Evolutionary conservation across 371 early-diverging fungal species (phyloP), one percentile per base, ranked within the genome.

Genomic region (Chytridium lagenaria): DNA sequence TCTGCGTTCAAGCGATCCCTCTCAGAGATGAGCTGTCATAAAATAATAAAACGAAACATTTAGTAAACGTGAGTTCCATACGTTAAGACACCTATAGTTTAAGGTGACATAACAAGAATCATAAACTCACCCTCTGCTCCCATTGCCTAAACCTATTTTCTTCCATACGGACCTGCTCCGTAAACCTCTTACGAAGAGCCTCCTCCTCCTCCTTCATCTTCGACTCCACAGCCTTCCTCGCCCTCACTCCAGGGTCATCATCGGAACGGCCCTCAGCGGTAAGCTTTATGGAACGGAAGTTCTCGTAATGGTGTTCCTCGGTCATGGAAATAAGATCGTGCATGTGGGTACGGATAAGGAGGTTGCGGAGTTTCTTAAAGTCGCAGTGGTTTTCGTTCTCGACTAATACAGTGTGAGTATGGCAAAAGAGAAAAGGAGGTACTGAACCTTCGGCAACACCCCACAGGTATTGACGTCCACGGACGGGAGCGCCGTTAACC

Each of bases 121-220:
- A 50, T 26, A 51, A 19, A 73, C 67, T 51, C 84, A 93, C 93
- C 85, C 90, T 93, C 78, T 95, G 94, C 81, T 97, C 98, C 98
- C 98, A 98, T 79, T 92, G 90, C 76, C 97, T 90, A 90, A 98
- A 98, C 55, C 97, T 84, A 80, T 90, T 89, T 86, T 98, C 98
- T 83, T 98, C 97, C 72, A 89, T 73, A 67, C 94, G 90, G 67
- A 97, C 98, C 79, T 97, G 95, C 78, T 97, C 96, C 52, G 97
- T 95, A 80, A 98, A 97, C 37, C 92, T 87, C 80, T 92, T 92
- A 72, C 96, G 90, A 72, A 98, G 88, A 19, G 84, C 84, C 74
- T 96, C 98, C 81, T 98, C 98, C 80, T 97, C 96, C 59, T 96
- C 95, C 83, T 94, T 91, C 88, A 94, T 92, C 80, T 93, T 92